Evolutionary conservation across 495 filamentous ascomycete species (phyloP).

Genomic region (Acidomyces sp.): DNA sequence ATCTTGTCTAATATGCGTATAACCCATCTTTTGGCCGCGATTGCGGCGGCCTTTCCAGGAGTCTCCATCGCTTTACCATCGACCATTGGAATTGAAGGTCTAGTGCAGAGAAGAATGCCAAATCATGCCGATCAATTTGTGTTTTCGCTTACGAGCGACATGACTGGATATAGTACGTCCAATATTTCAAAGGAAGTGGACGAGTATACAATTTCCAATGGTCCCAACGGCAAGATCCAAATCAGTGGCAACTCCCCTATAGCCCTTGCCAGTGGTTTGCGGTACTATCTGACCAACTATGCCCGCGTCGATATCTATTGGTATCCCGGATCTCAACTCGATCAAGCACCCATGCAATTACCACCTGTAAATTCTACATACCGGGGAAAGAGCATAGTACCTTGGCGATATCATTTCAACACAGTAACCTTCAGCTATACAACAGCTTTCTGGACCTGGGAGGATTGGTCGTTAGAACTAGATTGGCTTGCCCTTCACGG

Average conservation of each 20-base stretch:
- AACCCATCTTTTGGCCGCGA: not conserved
- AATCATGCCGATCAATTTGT: slow-evolving; percentile 31
- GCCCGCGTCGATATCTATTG: slow-evolving; percentile 42
- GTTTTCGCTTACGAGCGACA: slow-evolving; percentile 26
- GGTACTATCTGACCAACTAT: slow-evolving; percentile 36
- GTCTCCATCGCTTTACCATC: slow-evolving; percentile 17
- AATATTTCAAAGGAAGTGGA: slow-evolving; percentile 26
- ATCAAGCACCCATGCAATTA: slow-evolving; percentile 24
- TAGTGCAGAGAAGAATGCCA: slow-evolving; percentile 37
- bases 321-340: slow-evolving; percentile 31
- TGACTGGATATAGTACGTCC: slow-evolving; percentile 10
- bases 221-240: slow-evolving; percentile 30
- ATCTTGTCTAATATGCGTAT: not conserved
- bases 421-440: slow-evolving; percentile 46
- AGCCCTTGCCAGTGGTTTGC: slow-evolving; percentile 37
- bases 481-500: slow-evolving; percentile 44
- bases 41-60: not conserved
- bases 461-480: slow-evolving; percentile 41
- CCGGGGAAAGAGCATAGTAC: slow-evolving; percentile 30
- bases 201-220: slow-evolving; percentile 31
- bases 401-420: slow-evolving; percentile 44
- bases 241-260: slow-evolving; percentile 36
- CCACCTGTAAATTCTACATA: slow-evolving; percentile 23
- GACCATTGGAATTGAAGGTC: slow-evolving; percentile 33
- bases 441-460: slow-evolving; percentile 40